Base-by-base conservation (phyloP, 2,329 filamentous ascomycete species). In the Hypoxylon sp. region DNA sequence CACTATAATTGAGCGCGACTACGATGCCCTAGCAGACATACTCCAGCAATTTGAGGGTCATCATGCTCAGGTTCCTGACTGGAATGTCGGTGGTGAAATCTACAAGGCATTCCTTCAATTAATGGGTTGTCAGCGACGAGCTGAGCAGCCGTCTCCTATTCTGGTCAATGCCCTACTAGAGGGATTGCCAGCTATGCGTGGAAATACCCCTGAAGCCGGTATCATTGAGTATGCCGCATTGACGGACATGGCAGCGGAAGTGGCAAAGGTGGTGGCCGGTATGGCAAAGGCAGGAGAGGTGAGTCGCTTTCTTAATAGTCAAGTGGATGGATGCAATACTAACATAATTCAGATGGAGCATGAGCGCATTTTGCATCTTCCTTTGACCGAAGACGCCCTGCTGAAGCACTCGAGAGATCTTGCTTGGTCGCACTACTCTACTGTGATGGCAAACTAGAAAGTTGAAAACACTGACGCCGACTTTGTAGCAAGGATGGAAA, bases 1-100 rank as follows among this genome's bases (percentile, higher is more conserved):
- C 29, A 89, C 93, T 10, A 87, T 99, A 70, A 92, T 99, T 67
- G 92, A 93, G 76, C 90, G 91, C 47, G 91, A 98, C 78, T 95
- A 93, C 75, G 85, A 87, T 19, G 86, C 86, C 1, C 83, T 98
- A 0, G 87, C 88, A 44, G 83, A 86, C 33, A 84, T 98, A 42
- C 86, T 98, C 39, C 84, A 85, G 17, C 89, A 90, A 65, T 97
- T 99, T 75, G 82, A 90, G 56, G 85, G 84, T 1, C 88, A 86
- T 29, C 86, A 88, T 33, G 82, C 85, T 39, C 81, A 83, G 19
- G 90, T 97, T 33, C 81, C 86, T 10, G 90, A 91, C 58, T 98
- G 96, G 96, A 83, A 89, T 9, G 81, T 88, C 17, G 94, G 94
- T 29, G 95, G 94, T 3, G 90, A 91, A 72, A 88, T 98, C 24